phyloP scores from a whole-genome alignment of 441 rosid genomes.

The Gossypium schwendimanii region DNA sequence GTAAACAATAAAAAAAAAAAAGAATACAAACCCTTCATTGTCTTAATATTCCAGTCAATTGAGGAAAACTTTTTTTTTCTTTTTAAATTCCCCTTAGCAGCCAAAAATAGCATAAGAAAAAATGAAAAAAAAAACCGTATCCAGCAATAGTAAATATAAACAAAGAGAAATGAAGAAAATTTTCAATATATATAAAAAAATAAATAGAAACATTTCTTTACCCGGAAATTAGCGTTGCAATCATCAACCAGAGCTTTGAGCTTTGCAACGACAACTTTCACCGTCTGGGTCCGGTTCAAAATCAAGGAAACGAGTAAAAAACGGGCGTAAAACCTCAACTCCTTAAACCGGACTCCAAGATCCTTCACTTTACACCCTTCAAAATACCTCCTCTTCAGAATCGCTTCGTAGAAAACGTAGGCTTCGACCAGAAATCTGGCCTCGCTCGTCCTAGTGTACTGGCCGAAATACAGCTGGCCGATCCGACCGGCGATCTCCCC shows the following conservation, averaged over 20 bases:
- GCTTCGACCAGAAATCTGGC: conserved; percentile 75
- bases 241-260: conserved; percentile 61
- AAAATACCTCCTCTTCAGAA: conserved; percentile 63
- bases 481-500: conserved; percentile 99
- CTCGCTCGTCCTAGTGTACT: conserved; percentile 89
- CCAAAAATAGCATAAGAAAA: background rate
- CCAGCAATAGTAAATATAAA: background rate
- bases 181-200: background rate
- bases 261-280: conserved; percentile 43
- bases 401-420: conserved; percentile 85
- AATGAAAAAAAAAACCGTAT: background rate
- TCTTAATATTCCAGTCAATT: background rate
- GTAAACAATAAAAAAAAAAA: too few species aligned
- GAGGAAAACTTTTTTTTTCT: background rate
- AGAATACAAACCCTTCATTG: background rate
- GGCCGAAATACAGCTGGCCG: conserved; percentile 89
- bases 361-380: conserved; percentile 50
- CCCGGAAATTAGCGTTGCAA: conserved; percentile 63
- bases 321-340: conserved; percentile 77
- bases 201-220: conserved; percentile 9
- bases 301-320: conserved; percentile 74
- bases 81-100: background rate
- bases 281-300: conserved; percentile 56
- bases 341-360: conserved; percentile 69
- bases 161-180: background rate